Base-by-base conservation (phyloP, 192 early-diverging fungal species). In the Coemansia sp. region DNA sequence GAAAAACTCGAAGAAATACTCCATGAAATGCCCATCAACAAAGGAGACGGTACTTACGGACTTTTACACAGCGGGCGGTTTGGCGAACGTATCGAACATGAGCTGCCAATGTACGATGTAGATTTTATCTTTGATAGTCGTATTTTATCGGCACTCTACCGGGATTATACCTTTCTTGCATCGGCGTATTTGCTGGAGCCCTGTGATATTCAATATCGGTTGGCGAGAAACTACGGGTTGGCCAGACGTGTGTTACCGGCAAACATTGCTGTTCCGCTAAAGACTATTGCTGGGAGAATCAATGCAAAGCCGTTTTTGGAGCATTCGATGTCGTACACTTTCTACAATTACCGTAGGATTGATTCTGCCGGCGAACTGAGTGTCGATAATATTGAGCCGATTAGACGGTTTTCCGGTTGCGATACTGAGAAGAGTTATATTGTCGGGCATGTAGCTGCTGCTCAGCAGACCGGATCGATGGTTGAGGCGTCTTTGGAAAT, bases 111-210 rank as follows among this genome's bases (percentile, higher is more conserved):
- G 28, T 91, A 90, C 68, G 89, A 94, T 51, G 89, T 96, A 12
- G 85, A 84, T 39, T 79, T 88, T 57, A 87, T 93, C 28, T 81
- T 74, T 34, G 94, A 96, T 77, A 84, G 81, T 48, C 82, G 86
- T 63, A 82, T 96, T 5, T 83, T 96, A 32, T 67, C 70, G 66
- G 93, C 92, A 7, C 78, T 96, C 18, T 95, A 91, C 86, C 86
- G 95, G 38, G 95, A 96, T 80, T 94, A 93, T 68, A 92, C 93
- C 11, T 93, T 95, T 66, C 83, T 91, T 33, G 92, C 93, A 5
- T 94, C 92, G 2, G 91, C 95, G 14, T 96, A 96, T 70, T 79
- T 96, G 15, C 81, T 96, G 33, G 95, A 96, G 74, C 95, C 95
- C 34, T 95, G 93, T 68, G 94, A 96, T 74, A 85, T 94, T 45